Base-by-base conservation (phyloP, 225 moss, liverwort and hornwort genomes). In the Pseudoscleropodium purum region DNA sequence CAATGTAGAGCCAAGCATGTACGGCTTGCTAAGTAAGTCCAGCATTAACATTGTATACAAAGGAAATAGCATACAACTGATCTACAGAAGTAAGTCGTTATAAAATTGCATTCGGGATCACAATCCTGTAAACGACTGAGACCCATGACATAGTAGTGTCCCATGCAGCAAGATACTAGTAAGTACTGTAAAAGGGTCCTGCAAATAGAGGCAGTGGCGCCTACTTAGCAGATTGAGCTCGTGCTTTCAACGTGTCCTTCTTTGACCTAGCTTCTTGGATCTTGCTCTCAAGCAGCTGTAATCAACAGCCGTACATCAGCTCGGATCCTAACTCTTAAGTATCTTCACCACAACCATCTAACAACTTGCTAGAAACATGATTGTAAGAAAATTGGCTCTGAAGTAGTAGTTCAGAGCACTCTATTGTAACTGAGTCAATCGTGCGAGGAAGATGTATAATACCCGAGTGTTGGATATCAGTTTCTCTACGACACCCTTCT, bases 261-360 rank as follows among this genome's bases (percentile, higher is more conserved):
- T 99, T 99, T 14, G 99, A 99, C 93, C 89, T 99, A 14, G 99
- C 99, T 93, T 99, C 99, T 92, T 96, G 96, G 76, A 99, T 99
- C 92, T 99, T 99, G 93, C 96, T 96, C 93, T 99, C 99, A 90
- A 99, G 92, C 90, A 99, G 92, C 97, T 97, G 94, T 57, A 91
- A 80, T 51, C 81, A 91, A 77, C 63, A 80, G 24, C 34, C 33
- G 34, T 57, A 31, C 56, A 47, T 91, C 85, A 88, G 45, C 63
- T 88, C 51, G 49, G 82, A 62, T 61, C 75, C 86, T 77, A 60
- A 11, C 59, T 59, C 57, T 19, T 56, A 65, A 84, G 67, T 73
- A 78, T 61, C 54, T 61, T 37, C 83, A 86, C 68, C 33, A 73
- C 64, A 70, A 76, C 18, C 65, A 75, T 75, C 25, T 45, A 84